Evolutionary conservation across 805 yeast genomes (phyloP).

Genomic region (Lipomyces orientalis): DNA sequence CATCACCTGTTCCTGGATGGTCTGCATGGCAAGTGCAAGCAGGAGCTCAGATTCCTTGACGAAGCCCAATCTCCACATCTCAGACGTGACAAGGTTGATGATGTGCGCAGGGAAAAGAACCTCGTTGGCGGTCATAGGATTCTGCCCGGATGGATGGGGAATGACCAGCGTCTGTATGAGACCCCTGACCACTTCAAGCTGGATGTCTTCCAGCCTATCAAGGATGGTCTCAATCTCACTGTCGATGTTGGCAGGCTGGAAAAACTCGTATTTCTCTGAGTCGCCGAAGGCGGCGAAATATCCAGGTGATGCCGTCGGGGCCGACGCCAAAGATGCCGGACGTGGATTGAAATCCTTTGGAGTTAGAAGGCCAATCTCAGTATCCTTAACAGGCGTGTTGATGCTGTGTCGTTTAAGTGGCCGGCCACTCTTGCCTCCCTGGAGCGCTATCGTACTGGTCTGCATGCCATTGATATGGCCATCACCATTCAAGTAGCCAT

Average conservation of each 20-base stretch:
- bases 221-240: conserved; percentile 44
- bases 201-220: conserved; percentile 53
- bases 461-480: conserved; percentile 39
- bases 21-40: conserved; percentile 84
- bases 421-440: conserved; percentile 18
- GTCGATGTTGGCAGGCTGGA: conserved; percentile 39
- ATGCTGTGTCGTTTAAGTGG: conserved; percentile 31
- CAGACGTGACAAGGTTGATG: conserved; percentile 86
- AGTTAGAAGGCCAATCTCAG: conserved; percentile 11
- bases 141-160: conserved; percentile 84
- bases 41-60: conserved; percentile 91
- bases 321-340: conserved; percentile 34
- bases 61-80: conserved; percentile 97
- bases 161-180: conserved; percentile 81
- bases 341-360: conserved; percentile 41
- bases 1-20: conserved; percentile 83
- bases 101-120: conserved; percentile 96
- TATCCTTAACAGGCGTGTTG: conserved; percentile 25
- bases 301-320: conserved; percentile 28
- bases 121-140: conserved; percentile 83
- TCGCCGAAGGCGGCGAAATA: conserved; percentile 35
- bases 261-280: conserved; percentile 27
- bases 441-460: conserved; percentile 14
- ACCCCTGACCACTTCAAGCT: conserved; percentile 85
- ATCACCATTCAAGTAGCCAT: conserved; percentile 36